These are phyloP conservation scores for Fusarium tjaetaba DNA, from an alignment of 2,329 filamentous ascomycete genomes.

Conservation along the genomic window DNA sequence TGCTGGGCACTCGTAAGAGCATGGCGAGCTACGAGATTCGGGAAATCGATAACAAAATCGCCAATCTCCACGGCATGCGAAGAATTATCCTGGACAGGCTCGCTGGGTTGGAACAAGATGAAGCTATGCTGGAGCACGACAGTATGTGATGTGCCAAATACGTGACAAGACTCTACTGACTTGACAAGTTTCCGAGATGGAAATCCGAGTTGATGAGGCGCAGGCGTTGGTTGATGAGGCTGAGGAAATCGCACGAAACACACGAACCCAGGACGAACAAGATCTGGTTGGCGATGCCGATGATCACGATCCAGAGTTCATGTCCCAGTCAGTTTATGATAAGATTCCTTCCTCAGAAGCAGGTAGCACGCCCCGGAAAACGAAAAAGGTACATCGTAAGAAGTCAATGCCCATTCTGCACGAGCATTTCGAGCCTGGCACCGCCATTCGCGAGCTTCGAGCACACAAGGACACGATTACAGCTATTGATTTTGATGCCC, in stretches of 20 bases:
- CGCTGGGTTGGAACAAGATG: conserved; percentile 88
- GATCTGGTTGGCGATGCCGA: conserved; percentile 63
- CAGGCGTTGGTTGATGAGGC: conserved; percentile 68
- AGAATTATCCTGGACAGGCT: conserved; percentile 89
- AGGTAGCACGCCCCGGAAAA: conserved; percentile 58
- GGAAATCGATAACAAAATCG: conserved; percentile 96
- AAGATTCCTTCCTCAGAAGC: conserved; percentile 74
- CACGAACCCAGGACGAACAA: conserved; percentile 62
- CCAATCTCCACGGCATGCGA: conserved; percentile 92
- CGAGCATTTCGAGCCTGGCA: conserved; percentile 92
- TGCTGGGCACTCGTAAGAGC: conserved; percentile 92
- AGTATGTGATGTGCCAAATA: conserved; percentile 60
- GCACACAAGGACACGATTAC: conserved; percentile 91
- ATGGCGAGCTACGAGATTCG: conserved; percentile 97
- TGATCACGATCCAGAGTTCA: conserved; percentile 71
- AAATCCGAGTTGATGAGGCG: conserved; percentile 69
- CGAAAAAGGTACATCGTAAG: conserved; percentile 68
- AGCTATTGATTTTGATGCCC: conserved; percentile 94
- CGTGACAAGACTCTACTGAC: conserved; percentile 45
- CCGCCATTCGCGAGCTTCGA: conserved; percentile 85
- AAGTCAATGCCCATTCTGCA: conserved; percentile 95
- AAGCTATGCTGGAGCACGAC: conserved; percentile 89
- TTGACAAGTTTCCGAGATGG: conserved; percentile 68
- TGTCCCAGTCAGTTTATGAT: conserved; percentile 98
- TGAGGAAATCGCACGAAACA: conserved; percentile 63